Evolutionary conservation across 2,329 filamentous ascomycete genomes (phyloP).

Genomic region (Rachicladosporium sp.): DNA sequence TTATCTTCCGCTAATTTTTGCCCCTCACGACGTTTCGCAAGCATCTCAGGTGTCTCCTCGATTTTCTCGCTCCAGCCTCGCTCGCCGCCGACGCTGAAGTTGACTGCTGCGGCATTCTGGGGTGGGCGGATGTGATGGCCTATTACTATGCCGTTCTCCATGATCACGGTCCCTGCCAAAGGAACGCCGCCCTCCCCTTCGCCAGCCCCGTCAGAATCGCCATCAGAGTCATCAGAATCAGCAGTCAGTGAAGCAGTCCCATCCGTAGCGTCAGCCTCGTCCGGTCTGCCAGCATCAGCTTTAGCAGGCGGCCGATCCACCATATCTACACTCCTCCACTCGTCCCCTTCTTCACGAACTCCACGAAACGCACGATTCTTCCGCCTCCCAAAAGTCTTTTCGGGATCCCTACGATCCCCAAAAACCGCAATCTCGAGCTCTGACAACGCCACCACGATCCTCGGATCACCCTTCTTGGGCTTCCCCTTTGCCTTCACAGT

Average conservation of each 20-base stretch:
- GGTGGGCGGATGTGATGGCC: slow-evolving; percentile 24
- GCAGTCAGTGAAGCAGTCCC: no score
- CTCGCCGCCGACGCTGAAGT: slow-evolving; percentile 44
- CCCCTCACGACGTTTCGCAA: slow-evolving; percentile 37
- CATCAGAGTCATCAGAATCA: no score
- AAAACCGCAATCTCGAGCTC: slow-evolving; percentile 42
- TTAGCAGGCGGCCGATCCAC: no score
- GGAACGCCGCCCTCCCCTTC: no score
- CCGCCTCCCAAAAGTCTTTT: slow-evolving; percentile 33
- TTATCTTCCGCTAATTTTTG: slow-evolving; percentile 36
- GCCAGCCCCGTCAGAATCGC: no score
- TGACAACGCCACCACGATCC: slow-evolving; percentile 38
- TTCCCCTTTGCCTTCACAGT: not conserved
- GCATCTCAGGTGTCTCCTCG: slow-evolving; percentile 40
- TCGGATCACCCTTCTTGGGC: slow-evolving; percentile 33
- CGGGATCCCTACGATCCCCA: slow-evolving; percentile 31
- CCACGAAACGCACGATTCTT: slow-evolving; percentile 29
- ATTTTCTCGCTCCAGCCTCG: slow-evolving; percentile 42
- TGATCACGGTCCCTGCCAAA: no score
- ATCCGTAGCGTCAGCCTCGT: no score
- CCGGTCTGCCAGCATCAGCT: no score
- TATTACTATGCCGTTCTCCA: not conserved
- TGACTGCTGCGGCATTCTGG: slow-evolving; percentile 38
- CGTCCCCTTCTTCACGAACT: slow-evolving; percentile 27
- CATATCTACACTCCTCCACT: slow-evolving; percentile 36